Base-by-base conservation (phyloP, 2,329 filamentous ascomycete species). In the Cadophora sp. region DNA sequence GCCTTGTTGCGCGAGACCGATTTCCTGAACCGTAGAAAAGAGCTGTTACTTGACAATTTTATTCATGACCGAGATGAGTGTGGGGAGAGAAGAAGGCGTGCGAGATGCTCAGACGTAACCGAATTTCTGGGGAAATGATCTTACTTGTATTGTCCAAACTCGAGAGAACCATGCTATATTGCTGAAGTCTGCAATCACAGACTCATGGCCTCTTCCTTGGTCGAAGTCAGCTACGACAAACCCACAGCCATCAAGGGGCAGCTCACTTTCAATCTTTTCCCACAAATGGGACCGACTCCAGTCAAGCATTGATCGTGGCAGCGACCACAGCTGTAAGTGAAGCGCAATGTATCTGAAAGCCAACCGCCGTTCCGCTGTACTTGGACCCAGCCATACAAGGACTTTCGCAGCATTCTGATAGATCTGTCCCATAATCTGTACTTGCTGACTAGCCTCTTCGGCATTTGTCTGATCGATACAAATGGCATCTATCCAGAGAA, bases 381-480 rank as follows among this genome's bases (percentile, higher is more conserved):
- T 48, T 16, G 56, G 27, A 12, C 65, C 58, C 19, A 67, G 48
- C 65, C 58, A 67, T 3, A 67, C 48, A 27, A 63, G 43, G 4
- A 67, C 65, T 58, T 27, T 55, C 4, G 43, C 26, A 14, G 65
- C 65, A 34, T 55, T 62, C 16, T 31, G 24, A 37, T 67, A 67
- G 31, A 67, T 67, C 11, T 34, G 22, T 8, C 65, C 65, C 65
- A 67, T 67, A 31, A 65, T 22, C 29, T 53, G 43, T 31, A 67
- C 58, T 31, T 67, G 58, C 86, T 67, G 65, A 63, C 55, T 63
- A 3, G 11, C 16, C 22, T 67, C 65, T 14, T 29, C 58, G 16
- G 22, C 37, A n/a, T 51, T 51, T 24, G 43, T 58, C 24, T 64
- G 62, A 19, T 64, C n/a, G n/a, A n/a, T n/a, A n/a, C n/a, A n/a